phyloP scores from a whole-genome alignment of 208 protist species.

The Crithidia sp. region DNA sequence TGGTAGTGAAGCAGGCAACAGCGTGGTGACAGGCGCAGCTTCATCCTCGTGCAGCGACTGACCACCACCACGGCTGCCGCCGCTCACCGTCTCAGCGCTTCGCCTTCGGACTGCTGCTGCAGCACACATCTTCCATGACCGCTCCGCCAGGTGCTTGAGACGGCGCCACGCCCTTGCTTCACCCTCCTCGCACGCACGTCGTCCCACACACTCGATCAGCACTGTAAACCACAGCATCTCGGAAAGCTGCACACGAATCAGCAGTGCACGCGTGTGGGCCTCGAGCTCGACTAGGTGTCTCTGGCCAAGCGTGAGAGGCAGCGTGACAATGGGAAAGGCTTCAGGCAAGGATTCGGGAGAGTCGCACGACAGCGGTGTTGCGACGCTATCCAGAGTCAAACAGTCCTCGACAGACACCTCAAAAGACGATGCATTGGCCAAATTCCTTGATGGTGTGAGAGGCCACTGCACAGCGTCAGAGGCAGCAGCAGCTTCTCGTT shows the following conservation, averaged over 20 bases:
- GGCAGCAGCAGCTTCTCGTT: neutral
- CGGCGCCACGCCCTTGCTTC: neutral
- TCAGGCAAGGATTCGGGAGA: neutral
- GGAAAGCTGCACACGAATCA: slow-evolving; percentile 5
- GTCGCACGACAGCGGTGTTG: neutral
- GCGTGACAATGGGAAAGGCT: neutral
- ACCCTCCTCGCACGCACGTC: slow-evolving; percentile 1
- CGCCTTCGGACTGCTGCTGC: too few species aligned
- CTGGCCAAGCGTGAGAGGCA: slow-evolving; percentile 3
- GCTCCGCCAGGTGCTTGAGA: neutral
- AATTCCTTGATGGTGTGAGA: neutral
- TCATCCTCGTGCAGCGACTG: slow-evolving; percentile 2
- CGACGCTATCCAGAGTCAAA: neutral
- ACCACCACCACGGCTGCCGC: neutral
- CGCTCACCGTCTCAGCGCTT: too few species aligned
- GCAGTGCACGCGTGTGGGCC: slow-evolving; percentile 9
- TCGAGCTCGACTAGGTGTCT: slow-evolving; percentile 19
- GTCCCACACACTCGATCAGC: slow-evolving; percentile 10
- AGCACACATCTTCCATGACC: too few species aligned
- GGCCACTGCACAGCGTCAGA: neutral
- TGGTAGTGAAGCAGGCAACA: neutral
- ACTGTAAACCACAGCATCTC: slow-evolving; percentile 12
- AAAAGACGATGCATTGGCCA: neutral
- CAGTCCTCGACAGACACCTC: neutral
- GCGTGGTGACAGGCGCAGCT: neutral